Evolutionary conservation across 768 basidiomycete species (phyloP).

Genomic region (Phlebiopsis flavidoalba): DNA sequence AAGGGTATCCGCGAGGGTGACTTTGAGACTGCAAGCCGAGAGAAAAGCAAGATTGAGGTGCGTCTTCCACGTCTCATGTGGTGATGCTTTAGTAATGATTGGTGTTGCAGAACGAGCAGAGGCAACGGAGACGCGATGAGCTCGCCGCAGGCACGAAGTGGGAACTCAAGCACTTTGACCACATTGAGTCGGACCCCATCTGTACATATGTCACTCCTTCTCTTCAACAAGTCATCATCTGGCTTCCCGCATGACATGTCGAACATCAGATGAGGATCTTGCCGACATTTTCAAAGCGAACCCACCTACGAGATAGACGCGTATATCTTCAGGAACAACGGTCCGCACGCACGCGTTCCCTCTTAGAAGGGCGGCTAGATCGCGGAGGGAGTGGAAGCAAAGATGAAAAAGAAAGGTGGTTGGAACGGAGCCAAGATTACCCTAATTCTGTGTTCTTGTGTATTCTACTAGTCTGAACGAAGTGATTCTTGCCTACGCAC

Average conservation of each 20-base stretch:
- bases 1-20: slow-evolving; percentile 89
- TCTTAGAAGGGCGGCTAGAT: neutral
- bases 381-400: neutral
- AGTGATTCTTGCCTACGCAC: too few species aligned
- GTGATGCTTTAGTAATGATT: neutral
- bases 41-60: slow-evolving; percentile 91
- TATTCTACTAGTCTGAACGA: neutral
- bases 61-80: slow-evolving; percentile 8
- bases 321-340: slow-evolving; percentile 65
- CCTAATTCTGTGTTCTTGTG: neutral
- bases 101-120: slow-evolving; percentile 76
- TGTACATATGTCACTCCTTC: neutral
- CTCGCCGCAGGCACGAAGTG: slow-evolving; percentile 63
- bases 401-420: neutral
- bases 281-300: slow-evolving; percentile 58
- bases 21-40: slow-evolving; percentile 84
- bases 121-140: slow-evolving; percentile 85
- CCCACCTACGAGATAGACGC: slow-evolving; percentile 75
- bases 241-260: neutral
- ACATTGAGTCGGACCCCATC: slow-evolving; percentile 61
- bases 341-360: slow-evolving; percentile 19
- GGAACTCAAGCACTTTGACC: slow-evolving; percentile 73
- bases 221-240: slow-evolving; percentile 30
- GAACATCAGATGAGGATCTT: slow-evolving; percentile 57
- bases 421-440: neutral